phyloP scores from a whole-genome alignment of 495 filamentous ascomycete genomes.

The Trichoderma erinaceum region DNA sequence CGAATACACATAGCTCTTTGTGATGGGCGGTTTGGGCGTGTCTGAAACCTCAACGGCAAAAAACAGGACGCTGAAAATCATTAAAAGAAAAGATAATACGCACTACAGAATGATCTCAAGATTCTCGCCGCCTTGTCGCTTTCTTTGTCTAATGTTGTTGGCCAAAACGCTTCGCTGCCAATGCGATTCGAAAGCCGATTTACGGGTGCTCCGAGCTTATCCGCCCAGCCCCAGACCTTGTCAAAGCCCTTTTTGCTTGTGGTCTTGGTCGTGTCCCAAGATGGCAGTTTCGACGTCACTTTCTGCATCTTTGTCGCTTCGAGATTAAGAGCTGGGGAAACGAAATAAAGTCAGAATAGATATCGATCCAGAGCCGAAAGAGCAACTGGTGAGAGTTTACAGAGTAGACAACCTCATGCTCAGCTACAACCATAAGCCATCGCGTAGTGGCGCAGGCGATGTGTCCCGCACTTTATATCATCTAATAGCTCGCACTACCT shows the following conservation, averaged over 20 bases:
- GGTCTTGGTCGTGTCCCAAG: conserved; percentile 5
- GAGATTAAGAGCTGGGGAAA: not conserved
- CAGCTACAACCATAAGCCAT: not conserved
- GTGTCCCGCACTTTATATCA: conserved; percentile 4
- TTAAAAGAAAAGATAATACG: conserved; percentile 19
- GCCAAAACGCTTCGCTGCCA: conserved; percentile 76
- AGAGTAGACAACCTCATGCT: not conserved
- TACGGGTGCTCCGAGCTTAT: conserved; percentile 53
- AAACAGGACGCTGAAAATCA: not conserved
- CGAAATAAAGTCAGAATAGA: not conserved
- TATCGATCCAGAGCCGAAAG: not conserved
- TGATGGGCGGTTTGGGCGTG: too few species aligned
- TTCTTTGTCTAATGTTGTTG: conserved; percentile 71
- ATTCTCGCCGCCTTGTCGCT: conserved; percentile 79
- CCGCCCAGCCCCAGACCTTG: conserved; percentile 12
- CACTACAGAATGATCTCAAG: conserved; percentile 69
- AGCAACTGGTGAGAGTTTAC: not conserved
- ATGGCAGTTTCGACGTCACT: conserved; percentile 1
- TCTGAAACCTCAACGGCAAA: too few species aligned
- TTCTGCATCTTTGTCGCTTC: not conserved
- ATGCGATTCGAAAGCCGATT: conserved; percentile 68
- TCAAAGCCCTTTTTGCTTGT: conserved; percentile 9
- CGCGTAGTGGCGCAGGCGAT: not conserved
- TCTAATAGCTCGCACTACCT: not conserved
- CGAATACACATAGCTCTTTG: too few species aligned